Conservation (phyloP, 2,329 filamentous ascomycete genomes). For the Xylariaceae sp. region DNA sequence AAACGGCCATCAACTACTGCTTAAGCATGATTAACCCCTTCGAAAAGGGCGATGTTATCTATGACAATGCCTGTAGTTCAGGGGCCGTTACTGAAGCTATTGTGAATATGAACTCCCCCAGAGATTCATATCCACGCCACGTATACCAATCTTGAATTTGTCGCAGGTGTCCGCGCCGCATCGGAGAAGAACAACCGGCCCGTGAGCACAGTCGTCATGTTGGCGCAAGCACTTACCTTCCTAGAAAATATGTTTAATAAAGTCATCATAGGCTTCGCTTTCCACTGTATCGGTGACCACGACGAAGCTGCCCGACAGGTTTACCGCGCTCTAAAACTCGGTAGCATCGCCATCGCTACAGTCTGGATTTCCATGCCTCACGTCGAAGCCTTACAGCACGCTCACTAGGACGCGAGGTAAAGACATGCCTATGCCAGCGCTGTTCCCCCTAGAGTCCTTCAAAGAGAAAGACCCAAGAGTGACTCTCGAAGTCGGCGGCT, state of each 20-base stretch:
- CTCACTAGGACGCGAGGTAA: conserved; percentile 28
- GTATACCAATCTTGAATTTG: conserved; percentile 1
- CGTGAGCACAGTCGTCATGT: conserved; percentile 5
- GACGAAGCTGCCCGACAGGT: conserved; percentile 21
- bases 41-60: conserved; percentile 7
- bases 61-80: conserved; percentile 22
- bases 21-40: conserved; percentile 9
- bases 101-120: conserved; percentile 6
- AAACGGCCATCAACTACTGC: conserved; percentile 10
- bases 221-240: conserved; percentile 23
- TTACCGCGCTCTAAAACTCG: conserved; percentile 28
- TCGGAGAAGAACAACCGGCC: background rate
- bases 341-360: conserved; percentile 21
- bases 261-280: conserved; percentile 27
- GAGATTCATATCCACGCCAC: conserved; percentile 21
- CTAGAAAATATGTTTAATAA: conserved; percentile 20
- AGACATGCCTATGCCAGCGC: conserved; percentile 21
- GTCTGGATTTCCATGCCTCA: conserved; percentile 31
- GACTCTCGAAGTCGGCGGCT: conserved; percentile 3
- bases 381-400: conserved; percentile 25
- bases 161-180: background rate
- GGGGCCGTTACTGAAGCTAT: conserved; percentile 20
- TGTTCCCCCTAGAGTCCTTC: background rate
- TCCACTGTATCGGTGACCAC: conserved; percentile 23
- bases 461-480: background rate